Conservation (phyloP, 2,329 filamentous ascomycete genomes). For the Waltergamsia citrina region DNA sequence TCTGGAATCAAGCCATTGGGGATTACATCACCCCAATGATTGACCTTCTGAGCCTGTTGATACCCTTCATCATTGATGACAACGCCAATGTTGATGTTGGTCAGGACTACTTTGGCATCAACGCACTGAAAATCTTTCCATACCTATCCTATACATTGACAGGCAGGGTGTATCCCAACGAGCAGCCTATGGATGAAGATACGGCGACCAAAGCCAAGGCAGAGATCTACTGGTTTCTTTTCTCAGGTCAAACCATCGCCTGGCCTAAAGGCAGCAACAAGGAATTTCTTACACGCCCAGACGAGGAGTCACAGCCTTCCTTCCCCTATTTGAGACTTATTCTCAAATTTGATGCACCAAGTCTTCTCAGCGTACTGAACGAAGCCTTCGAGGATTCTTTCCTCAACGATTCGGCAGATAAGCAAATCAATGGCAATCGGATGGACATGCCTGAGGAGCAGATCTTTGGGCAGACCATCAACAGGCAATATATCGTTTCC, state of each 20-base stretch:
- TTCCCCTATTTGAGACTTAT: constrained; percentile 82
- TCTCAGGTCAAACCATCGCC: constrained; percentile 68
- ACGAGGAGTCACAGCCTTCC: constrained; percentile 52
- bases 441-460: constrained; percentile 54
- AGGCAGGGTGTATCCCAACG: constrained; percentile 84
- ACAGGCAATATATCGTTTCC: constrained; percentile 85
- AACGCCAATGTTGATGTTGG: constrained; percentile 46
- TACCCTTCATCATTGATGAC: constrained; percentile 47
- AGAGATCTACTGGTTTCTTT: constrained; percentile 87
- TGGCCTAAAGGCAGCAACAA: constrained; percentile 62
- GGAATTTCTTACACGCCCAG: constrained; percentile 50
- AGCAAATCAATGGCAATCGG: constrained; percentile 41
- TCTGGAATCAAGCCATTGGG: constrained; percentile 84
- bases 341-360: constrained; percentile 80
- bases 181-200: constrained; percentile 62
- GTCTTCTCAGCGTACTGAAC: constrained; percentile 89
- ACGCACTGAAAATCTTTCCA: constrained; percentile 85
- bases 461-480: constrained; percentile 63
- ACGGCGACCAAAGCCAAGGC: constrained; percentile 70
- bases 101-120: constrained; percentile 52
- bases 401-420: constrained; percentile 69
- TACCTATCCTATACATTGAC: constrained; percentile 91
- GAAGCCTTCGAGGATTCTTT: constrained; percentile 96
- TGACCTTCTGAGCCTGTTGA: constrained; percentile 66
- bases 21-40: constrained; percentile 89